A percentile compares a stretch with the other conserved stretches of the same genome.
Evolutionary conservation across 148 eudicot genomes (phyloP).

Genomic region (Drosera capensis): DNA sequence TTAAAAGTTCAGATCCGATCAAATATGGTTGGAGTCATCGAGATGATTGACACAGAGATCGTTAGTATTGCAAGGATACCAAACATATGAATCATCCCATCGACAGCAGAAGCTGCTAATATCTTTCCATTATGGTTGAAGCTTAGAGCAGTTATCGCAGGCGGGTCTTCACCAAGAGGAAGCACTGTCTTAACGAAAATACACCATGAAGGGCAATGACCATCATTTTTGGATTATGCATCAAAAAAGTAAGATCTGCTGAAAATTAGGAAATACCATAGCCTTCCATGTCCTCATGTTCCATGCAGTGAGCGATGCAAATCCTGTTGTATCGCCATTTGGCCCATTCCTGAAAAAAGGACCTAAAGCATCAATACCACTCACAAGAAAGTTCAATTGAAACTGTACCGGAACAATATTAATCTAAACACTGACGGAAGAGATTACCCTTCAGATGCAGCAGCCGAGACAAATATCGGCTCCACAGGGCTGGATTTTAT

Average conservation of each 20-base stretch:
- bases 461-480: conserved; percentile 93
- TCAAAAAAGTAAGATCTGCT: conserved; percentile 7
- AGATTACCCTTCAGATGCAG: conserved; percentile 78
- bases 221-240: too few species aligned
- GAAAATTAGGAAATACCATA: conserved; percentile 47
- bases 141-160: conserved; percentile 81
- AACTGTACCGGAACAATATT: too few species aligned
- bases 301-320: conserved; percentile 87
- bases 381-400: too few species aligned
- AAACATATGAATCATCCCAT: conserved; percentile 99
- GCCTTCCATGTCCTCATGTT: conserved; percentile 97
- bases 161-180: conserved; percentile 98
- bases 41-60: too few species aligned
- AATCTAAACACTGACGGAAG: too few species aligned
- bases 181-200: conserved; percentile 81
- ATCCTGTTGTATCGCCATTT: conserved; percentile 31
- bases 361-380: too few species aligned
- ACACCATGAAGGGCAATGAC: too few species aligned
- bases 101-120: conserved; percentile 94
- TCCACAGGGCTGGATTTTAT: conserved; percentile 96
- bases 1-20: too few species aligned
- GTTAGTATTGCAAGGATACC: too few species aligned
- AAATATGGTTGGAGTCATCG: too few species aligned
- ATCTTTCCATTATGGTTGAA: conserved; percentile 98
- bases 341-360: conserved; percentile 38